These are phyloP conservation scores for Blastobotrys terrestris DNA, from an alignment of 805 yeast genomes.

Conservation along the genomic window DNA sequence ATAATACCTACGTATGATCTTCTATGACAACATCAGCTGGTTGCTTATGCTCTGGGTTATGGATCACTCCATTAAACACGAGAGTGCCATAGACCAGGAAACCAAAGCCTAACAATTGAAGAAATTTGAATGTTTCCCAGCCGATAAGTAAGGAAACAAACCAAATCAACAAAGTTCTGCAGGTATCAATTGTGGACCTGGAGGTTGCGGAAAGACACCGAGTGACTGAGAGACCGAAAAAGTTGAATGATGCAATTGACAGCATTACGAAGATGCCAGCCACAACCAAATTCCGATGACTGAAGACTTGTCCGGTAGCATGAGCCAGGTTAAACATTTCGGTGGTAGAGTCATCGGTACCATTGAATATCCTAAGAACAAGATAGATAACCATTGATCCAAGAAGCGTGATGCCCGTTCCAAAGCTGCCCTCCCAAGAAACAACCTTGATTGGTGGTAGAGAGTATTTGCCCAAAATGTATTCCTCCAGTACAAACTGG, in stretches of 20 bases:
- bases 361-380: conserved; percentile 14
- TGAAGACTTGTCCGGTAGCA: conserved; percentile 16
- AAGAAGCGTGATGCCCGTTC: conserved; percentile 40
- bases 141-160: conserved; percentile 59
- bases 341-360: conserved; percentile 28
- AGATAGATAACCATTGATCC: conserved; percentile 42
- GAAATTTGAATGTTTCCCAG: conserved; percentile 63
- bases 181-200: conserved; percentile 71
- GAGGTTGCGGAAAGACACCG: conserved; percentile 64
- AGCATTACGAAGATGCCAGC: conserved; percentile 62
- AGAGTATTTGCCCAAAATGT: conserved; percentile 46
- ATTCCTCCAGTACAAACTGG: conserved; percentile 76
- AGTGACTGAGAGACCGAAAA: conserved; percentile 66
- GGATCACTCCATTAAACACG: conserved; percentile 62
- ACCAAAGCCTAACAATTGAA: conserved; percentile 60
- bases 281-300: conserved; percentile 32
- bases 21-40: background rate
- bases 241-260: conserved; percentile 66
- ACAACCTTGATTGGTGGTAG: conserved; percentile 61
- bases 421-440: conserved; percentile 70
- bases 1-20: background rate
- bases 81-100: conserved; percentile 65
- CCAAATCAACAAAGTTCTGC: conserved; percentile 74
- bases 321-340: conserved; percentile 41
- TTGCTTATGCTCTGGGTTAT: background rate